phyloP scores from a whole-genome alignment of 768 basidiomycete species.

The Sporobolomyces roseus region DNA sequence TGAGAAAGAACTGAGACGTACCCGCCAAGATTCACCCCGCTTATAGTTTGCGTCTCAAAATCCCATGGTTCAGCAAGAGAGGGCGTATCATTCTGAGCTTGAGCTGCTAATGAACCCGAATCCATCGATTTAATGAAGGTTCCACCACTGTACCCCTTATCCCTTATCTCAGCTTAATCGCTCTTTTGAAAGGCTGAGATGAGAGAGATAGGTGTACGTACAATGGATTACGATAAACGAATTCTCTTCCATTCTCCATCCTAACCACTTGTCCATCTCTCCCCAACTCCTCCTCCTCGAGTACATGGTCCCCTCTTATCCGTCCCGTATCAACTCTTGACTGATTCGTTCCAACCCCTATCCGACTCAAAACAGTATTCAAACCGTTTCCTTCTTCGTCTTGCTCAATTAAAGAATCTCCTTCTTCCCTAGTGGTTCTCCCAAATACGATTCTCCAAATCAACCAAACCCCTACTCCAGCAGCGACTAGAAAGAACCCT shows the following conservation, averaged over 20 bases:
- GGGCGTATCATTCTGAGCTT: slow-evolving; percentile 48
- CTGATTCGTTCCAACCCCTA: no score
- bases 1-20: background rate
- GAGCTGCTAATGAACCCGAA: slow-evolving; percentile 45
- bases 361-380: background rate
- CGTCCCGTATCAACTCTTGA: background rate
- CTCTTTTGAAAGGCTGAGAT: background rate
- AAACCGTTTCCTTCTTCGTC: background rate
- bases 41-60: slow-evolving; percentile 22
- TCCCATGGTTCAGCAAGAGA: slow-evolving; percentile 45
- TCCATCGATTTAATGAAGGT: slow-evolving; percentile 44
- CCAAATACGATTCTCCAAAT: background rate
- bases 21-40: slow-evolving; percentile 69
- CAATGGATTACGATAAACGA: slow-evolving; percentile 74
- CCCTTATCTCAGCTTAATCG: background rate
- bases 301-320: background rate
- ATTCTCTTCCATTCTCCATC: slow-evolving; percentile 45
- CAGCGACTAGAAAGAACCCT: no score
- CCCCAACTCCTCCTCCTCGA: background rate
- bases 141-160: slow-evolving; percentile 48
- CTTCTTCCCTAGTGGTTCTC: no score
- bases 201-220: background rate
- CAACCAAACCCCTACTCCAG: background rate
- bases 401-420: background rate
- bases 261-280: slow-evolving; percentile 19